Percentiles rank a stretch among this genome's conserved stretches.
These are phyloP conservation scores for California macrophylla DNA, from an alignment of 441 rosid species.

Conservation along the genomic window DNA sequence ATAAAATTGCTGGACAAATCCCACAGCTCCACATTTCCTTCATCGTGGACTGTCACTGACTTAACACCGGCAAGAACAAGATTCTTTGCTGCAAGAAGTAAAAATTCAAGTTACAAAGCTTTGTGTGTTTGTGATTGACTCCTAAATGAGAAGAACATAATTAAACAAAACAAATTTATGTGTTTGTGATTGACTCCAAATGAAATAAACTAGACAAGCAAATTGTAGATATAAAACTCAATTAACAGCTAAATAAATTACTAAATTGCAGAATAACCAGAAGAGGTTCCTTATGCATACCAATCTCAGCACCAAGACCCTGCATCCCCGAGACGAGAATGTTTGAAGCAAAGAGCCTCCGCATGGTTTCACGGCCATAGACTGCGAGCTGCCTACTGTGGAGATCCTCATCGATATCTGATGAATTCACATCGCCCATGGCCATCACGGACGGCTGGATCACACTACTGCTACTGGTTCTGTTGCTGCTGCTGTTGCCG, in stretches of 20 bases:
- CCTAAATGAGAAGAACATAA: too few relatives aligned
- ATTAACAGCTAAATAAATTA: neutral
- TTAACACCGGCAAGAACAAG: conserved; percentile 83
- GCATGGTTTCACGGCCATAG: conserved; percentile 88
- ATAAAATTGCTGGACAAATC: conserved; percentile 73
- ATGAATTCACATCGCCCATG: conserved; percentile 46
- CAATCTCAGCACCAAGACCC: conserved; percentile 87
- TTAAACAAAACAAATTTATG: too few relatives aligned
- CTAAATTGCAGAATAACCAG: neutral
- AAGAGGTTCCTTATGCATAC: conserved; percentile 22
- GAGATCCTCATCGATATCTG: conserved; percentile 82
- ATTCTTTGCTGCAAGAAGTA: conserved; percentile 57
- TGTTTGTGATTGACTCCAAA: neutral
- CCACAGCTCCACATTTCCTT: conserved; percentile 68
- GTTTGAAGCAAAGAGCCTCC: conserved; percentile 71
- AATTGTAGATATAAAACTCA: neutral
- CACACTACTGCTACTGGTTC: conserved; percentile 13
- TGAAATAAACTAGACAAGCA: neutral
- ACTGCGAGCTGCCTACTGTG: conserved; percentile 94
- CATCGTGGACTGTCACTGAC: conserved; percentile 81
- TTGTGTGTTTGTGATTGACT: neutral
- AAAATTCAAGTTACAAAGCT: neutral
- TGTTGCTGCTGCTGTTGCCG: conserved; percentile 13
- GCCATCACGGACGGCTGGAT: conserved; percentile 42
- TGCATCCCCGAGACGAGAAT: conserved; percentile 76